Evolutionary conservation across 768 basidiomycete species (phyloP).

Genomic region (Termitomyces sp.): DNA sequence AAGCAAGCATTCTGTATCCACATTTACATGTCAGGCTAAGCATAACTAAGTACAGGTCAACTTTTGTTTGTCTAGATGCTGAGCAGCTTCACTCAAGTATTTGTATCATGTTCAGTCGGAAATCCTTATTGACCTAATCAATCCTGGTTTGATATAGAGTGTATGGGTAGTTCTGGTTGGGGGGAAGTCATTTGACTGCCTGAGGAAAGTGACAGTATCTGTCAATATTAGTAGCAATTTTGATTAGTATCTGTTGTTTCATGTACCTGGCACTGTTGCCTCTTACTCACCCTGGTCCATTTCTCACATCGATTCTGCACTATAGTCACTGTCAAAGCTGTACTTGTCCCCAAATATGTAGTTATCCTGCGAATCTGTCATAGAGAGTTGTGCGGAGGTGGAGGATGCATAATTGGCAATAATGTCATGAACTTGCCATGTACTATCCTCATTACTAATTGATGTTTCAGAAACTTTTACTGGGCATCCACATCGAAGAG

Average conservation of each 20-base stretch:
- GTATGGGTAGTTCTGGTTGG: not conserved
- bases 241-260: no score
- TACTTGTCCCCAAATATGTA: no score
- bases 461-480: no score
- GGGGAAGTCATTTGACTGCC: not conserved
- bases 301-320: not conserved
- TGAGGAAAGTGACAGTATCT: not conserved
- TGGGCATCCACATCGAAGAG: no score
- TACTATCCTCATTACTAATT: no score
- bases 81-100: not conserved
- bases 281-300: not conserved
- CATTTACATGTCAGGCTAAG: not conserved
- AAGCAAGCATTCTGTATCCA: not conserved
- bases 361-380: no score
- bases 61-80: not conserved
- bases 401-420: no score
- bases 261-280: not conserved
- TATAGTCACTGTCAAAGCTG: not conserved
- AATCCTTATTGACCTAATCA: not conserved
- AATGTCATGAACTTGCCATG: no score
- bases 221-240: no score
- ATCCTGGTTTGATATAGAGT: not conserved
- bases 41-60: not conserved
- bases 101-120: not conserved
- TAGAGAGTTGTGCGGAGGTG: no score